These are phyloP conservation scores for Pseudogymnoascus sp. DNA, from an alignment of 2,329 filamentous ascomycete genomes.

Conservation along the genomic window DNA sequence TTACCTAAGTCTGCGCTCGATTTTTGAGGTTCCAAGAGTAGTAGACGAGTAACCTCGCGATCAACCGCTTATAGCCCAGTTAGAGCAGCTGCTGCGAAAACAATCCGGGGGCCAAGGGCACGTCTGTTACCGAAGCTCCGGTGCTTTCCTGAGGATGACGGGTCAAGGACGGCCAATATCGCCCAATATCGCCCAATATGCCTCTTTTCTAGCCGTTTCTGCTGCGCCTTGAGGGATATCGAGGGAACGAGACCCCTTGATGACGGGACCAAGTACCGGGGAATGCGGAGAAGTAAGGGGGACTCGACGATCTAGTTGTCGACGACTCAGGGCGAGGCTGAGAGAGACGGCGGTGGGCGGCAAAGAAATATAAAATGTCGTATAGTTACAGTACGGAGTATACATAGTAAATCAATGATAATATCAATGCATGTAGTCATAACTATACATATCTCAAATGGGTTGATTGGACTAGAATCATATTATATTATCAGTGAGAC, in stretches of 20 bases:
- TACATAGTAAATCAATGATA: neutral
- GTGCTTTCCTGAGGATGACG: neutral
- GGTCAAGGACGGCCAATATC: neutral
- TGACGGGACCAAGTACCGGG: neutral
- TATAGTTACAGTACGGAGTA: too few species aligned
- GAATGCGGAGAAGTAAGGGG: neutral
- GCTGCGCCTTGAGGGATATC: neutral
- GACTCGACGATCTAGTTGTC: neutral
- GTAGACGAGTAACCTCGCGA: constrained; percentile 1
- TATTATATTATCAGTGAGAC: neutral
- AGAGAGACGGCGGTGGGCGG: neutral
- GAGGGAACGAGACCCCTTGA: neutral
- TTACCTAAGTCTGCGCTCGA: neutral
- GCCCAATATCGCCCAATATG: neutral
- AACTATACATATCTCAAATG: neutral
- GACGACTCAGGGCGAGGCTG: neutral
- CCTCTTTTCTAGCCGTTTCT: too few species aligned
- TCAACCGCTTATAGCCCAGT: constrained; percentile 7
- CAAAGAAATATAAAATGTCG: neutral
- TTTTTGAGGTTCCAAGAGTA: neutral
- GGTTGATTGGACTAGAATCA: neutral
- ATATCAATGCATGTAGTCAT: neutral
- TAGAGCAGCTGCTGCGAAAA: neutral
- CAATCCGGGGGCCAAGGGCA: neutral
- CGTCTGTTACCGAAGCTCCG: neutral